Percentiles rank a stretch among this genome's conserved stretches.
Conservation (phyloP, 2,329 filamentous ascomycete genomes). For the Apiospora rasikravindrae region DNA sequence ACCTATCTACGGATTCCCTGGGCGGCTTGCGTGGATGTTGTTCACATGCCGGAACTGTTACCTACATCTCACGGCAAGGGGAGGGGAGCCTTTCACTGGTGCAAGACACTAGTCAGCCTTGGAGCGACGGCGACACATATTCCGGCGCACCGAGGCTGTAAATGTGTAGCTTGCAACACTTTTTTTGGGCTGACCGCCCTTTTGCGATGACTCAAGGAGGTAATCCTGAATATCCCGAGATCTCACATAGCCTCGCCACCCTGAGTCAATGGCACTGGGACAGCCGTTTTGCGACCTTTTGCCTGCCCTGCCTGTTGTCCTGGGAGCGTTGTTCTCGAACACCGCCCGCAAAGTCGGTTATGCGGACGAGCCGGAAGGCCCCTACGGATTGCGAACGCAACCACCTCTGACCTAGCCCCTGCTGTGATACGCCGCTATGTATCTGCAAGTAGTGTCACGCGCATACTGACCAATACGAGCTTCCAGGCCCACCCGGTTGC, state of each 20-base stretch:
- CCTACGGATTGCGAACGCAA: constrained; percentile 13
- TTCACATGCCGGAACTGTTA: constrained; percentile 13
- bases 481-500: constrained; percentile 4
- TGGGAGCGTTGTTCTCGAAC: neutral
- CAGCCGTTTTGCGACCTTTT: neutral
- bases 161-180: neutral
- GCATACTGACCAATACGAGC: constrained; percentile 14
- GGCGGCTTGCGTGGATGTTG: neutral
- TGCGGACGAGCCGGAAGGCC: constrained; percentile 9
- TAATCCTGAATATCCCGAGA: neutral
- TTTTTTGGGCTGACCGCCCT: constrained; percentile 1
- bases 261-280: neutral
- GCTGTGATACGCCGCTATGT: neutral
- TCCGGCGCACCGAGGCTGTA: constrained; percentile 8
- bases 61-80: neutral
- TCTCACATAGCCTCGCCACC: constrained; percentile 11
- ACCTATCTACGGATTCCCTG: neutral
- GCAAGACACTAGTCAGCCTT: constrained; percentile 15
- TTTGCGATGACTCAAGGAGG: constrained; percentile 12
- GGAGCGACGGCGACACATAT: constrained; percentile 5
- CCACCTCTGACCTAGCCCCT: neutral
- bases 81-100: constrained; percentile 1
- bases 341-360: neutral
- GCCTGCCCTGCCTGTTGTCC: neutral
- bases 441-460: constrained; percentile 7